Conservation (phyloP, 2,329 filamentous ascomycete genomes). For the Lachnellula hyalina region DNA sequence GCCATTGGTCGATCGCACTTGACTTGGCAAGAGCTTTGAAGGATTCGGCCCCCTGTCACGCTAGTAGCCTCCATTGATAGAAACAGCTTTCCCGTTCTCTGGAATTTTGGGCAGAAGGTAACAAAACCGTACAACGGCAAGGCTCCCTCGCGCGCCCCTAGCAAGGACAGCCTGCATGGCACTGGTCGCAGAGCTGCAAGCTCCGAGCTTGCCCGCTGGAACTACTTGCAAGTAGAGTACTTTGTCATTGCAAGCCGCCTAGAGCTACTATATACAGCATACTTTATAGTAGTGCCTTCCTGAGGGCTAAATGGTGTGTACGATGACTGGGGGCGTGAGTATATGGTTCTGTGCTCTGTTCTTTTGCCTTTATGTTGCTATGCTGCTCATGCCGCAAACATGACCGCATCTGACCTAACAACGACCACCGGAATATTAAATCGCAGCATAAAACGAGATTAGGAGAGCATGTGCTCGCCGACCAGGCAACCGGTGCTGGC, state of each 20-base stretch:
- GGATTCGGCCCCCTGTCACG: conserved; percentile 7
- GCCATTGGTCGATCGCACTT: conserved; percentile 7
- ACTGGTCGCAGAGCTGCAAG: background rate
- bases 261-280: background rate
- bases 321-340: background rate
- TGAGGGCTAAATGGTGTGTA: background rate
- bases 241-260: background rate
- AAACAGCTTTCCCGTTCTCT: conserved; percentile 1
- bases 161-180: background rate
- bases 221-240: background rate
- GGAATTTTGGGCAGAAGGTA: background rate
- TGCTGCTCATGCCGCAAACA: background rate
- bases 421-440: background rate
- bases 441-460: background rate
- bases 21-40: conserved; percentile 8
- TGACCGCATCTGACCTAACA: background rate
- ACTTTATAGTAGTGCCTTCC: background rate
- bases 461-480: background rate
- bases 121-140: background rate
- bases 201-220: background rate
- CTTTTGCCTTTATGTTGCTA: background rate
- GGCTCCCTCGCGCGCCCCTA: background rate
- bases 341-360: background rate
- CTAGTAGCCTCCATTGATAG: background rate
- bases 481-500: background rate